Evolutionary conservation across 768 basidiomycete genomes (phyloP), one percentile per base, ranked within the genome.

Genomic region (Agaricus subrufescens): DNA sequence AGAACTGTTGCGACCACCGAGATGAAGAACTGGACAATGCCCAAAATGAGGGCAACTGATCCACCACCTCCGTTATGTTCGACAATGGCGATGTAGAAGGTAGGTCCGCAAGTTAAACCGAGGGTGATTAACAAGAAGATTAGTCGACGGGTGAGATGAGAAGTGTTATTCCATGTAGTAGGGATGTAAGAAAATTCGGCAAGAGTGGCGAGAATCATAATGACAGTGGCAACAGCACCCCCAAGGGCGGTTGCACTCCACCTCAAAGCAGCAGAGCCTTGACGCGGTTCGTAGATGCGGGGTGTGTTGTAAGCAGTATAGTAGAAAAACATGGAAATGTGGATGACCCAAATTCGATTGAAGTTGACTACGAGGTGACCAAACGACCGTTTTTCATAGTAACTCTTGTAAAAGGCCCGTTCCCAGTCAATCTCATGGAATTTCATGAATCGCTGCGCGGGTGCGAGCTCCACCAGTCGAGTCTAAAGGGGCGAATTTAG

Each of bases 281-380:
- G 76, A 29, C 75, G 73, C 54, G 80, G 71, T 27, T 78, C 77
- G 67, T 98, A 99, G 64, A 98, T 77, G 37, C 81, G 84, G 1
- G 93, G 92, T 14, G 94, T 89, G 72, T 98, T 98, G 77, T 81
- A 97, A 39, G 96, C 79, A 19, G 95, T 98, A 75, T 97, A 98
- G 74, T 87, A 98, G 83, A 89, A 98, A 78, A 88, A 98, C 67
- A 98, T 72, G 31, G 95, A 84, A 57, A 99, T 77, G 73, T 98
- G 97, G 60, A 96, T 89, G 71, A 98, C 94, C 95, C 97, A 99
- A 63, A 99, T 92, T 46, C 96, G 91, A 75, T 98, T 98, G 78
- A 99, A 99, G 79, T 99, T 98, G 81, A 99, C 95, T 57, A 98
- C 82, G 1, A 98, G 80, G 70, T 99, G 97, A 40, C 94, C 90